These are phyloP conservation scores for Eragrostis nindensis DNA, from an alignment of 176 grass and related monocot species.

Conservation along the genomic window DNA sequence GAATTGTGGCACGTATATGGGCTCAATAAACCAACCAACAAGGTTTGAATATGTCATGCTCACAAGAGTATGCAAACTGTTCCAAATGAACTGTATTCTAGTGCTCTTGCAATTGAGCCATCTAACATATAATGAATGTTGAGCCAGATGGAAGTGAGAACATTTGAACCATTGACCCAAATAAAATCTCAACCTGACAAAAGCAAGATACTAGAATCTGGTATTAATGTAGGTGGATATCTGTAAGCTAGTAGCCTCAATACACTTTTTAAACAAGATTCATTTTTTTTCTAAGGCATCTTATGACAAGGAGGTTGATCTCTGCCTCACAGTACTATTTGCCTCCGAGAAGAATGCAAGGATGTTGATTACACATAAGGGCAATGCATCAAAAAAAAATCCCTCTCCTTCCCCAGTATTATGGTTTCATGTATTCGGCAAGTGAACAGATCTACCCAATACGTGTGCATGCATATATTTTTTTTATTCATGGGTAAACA, in stretches of 20 bases:
- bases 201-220: background rate
- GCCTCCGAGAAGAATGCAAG: background rate
- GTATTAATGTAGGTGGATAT: background rate
- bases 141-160: too few relatives aligned
- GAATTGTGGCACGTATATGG: background rate
- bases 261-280: background rate
- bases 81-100: background rate
- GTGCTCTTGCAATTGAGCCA: background rate
- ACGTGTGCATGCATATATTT: background rate
- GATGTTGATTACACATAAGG: background rate
- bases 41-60: background rate
- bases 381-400: background rate
- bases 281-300: background rate
- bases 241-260: background rate
- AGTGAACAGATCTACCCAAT: background rate
- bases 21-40: background rate
- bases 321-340: background rate
- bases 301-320: background rate
- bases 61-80: background rate
- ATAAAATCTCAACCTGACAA: background rate
- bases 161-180: background rate
- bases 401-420: too few relatives aligned
- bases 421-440: slow-evolving; percentile 5
- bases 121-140: too few relatives aligned
- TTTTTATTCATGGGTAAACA: slow-evolving; percentile 24